Evolutionary conservation across 2,329 filamentous ascomycete genomes (phyloP).

Genomic region (Aspergillus unguis): DNA sequence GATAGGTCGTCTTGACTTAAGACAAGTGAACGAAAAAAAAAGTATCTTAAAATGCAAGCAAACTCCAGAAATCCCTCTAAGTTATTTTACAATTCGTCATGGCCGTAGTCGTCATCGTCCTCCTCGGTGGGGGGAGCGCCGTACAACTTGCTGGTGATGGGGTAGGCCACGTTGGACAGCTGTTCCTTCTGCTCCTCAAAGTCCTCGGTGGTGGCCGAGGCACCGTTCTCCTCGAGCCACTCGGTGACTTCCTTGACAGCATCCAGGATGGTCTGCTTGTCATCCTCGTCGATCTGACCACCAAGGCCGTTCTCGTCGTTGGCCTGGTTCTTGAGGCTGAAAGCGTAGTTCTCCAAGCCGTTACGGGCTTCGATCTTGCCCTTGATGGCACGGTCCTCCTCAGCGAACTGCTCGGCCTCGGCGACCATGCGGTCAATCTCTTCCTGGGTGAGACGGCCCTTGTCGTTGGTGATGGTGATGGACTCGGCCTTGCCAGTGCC

Average conservation of each 20-base stretch:
- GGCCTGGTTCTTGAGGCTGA: conserved; percentile 98
- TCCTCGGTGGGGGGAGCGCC: conserved; percentile 61
- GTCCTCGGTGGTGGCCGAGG: conserved; percentile 82
- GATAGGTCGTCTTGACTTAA: conserved; percentile 10
- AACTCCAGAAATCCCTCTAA: conserved; percentile 39
- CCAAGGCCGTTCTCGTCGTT: conserved; percentile 95
- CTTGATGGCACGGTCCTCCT: conserved; percentile 97
- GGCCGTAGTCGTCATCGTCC: conserved; percentile 66
- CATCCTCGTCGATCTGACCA: conserved; percentile 96
- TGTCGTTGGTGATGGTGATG: conserved; percentile 99
- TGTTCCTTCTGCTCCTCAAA: conserved; percentile 99
- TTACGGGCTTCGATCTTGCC: conserved; percentile 97
- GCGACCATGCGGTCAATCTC: conserved; percentile 99
- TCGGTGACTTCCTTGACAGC: conserved; percentile 95
- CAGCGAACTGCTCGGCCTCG: conserved; percentile 97
- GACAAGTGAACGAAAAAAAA: conserved; percentile 6
- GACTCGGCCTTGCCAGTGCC: conserved; percentile 95
- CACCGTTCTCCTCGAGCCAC: conserved; percentile 94
- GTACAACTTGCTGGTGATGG: conserved; percentile 98
- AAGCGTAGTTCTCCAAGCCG: conserved; percentile 97
- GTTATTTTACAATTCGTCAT: conserved; percentile 73
- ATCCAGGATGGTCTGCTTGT: conserved; percentile 94
- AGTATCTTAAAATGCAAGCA: conserved; percentile 21
- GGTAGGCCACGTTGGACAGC: conserved; percentile 92
- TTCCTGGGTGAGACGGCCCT: conserved; percentile 91